Base-by-base conservation (phyloP, 2,329 filamentous ascomycete species). In the Paecilomyces variotii region DNA sequence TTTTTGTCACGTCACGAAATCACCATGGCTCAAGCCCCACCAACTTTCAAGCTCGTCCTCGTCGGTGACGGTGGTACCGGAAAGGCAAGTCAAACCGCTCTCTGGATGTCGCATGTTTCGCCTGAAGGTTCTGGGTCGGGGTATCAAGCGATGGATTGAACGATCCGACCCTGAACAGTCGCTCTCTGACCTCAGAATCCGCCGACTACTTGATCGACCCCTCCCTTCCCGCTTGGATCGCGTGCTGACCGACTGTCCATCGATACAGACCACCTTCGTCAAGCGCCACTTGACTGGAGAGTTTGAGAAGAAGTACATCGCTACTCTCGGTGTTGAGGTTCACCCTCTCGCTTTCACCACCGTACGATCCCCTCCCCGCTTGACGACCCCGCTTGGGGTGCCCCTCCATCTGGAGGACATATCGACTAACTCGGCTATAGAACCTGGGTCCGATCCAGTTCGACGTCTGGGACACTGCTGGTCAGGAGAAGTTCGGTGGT, bases 241-340 rank as follows among this genome's bases (percentile, higher is more conserved):
- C 30, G 32, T 54, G 25, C 19, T 25, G 26, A 32, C 10, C 28
- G 28, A 11, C 30, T 12, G n/a, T 25, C 28, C 28, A 35, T 32
- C 35, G 3, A 14, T 59, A 67, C 75, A 99, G 94, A 99, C 94
- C 78, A 99, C 94, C 76, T 99, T 99, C 80, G 94, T 99, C 85
- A 99, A 99, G 89, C 94, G 94, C 76, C 94, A 99, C 82, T 86
- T 97, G 87, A 99, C 94, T 76, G 94, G 94, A 78, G 94, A 99
- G 79, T 99, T 99, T 77, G 94, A 99, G 84, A 99, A 99, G 89
- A 99, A 97, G 84, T 99, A 99, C 83, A 97, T 99, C 79, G 94
- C 94, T 72, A 99, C 94, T 61, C 90, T 99, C 67, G 94, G 94
- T 88, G 94, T 99, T 77, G 94, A 99, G 80, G 94, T 99, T 68